Evolutionary conservation across 2,329 filamentous ascomycete species (phyloP).

Genomic region (Pseudonectria foliicola): DNA sequence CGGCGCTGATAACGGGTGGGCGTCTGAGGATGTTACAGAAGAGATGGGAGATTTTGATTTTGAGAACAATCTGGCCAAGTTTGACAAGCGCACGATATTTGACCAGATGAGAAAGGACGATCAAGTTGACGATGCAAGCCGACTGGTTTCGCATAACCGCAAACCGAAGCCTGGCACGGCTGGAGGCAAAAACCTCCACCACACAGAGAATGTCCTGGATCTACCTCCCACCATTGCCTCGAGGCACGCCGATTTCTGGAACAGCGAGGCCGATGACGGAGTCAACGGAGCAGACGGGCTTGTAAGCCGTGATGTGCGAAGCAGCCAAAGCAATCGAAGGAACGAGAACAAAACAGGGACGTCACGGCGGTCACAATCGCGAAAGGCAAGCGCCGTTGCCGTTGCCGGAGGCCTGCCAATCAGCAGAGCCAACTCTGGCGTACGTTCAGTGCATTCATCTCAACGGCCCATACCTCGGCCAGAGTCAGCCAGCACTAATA

Average conservation of each 20-base stretch:
- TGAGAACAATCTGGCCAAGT: conserved; percentile 79
- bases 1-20: conserved; percentile 71
- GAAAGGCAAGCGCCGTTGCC: conserved; percentile 43
- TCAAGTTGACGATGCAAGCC: conserved; percentile 77
- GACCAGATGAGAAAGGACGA: conserved; percentile 88
- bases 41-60: conserved; percentile 96
- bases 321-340: conserved; percentile 42
- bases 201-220: conserved; percentile 85
- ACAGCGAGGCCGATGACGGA: conserved; percentile 65
- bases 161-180: conserved; percentile 60
- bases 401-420: conserved; percentile 31
- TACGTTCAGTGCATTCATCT: conserved; percentile 28
- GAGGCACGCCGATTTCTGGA: conserved; percentile 55
- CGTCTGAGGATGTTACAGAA: conserved; percentile 91
- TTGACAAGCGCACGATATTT: conserved; percentile 89
- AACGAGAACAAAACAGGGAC: conserved; percentile 46
- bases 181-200: conserved; percentile 84
- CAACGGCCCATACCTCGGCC: conserved; percentile 24
- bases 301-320: conserved; percentile 44
- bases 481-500: conserved; percentile 28
- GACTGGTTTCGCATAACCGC: conserved; percentile 86
- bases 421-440: conserved; percentile 42
- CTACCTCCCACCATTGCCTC: conserved; percentile 32
- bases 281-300: conserved; percentile 38
- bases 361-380: conserved; percentile 46